These are phyloP conservation scores for Barnettozyma hawaiiensis DNA, from an alignment of 1,139 yeast genomes.

Conservation along the genomic window DNA sequence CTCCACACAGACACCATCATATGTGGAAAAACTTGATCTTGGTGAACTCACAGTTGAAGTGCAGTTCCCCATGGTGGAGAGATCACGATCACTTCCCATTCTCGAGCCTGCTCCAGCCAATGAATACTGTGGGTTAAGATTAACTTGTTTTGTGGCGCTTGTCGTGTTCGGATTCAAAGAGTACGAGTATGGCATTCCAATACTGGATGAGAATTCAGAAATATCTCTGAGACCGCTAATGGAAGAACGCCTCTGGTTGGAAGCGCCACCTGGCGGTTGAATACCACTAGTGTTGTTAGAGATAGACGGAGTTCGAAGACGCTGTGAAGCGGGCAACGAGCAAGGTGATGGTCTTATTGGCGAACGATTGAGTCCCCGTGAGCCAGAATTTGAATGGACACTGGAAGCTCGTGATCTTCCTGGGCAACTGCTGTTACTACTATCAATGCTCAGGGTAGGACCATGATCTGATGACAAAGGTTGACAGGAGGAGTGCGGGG, in stretches of 20 bases:
- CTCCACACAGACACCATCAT: slow-evolving; percentile 11
- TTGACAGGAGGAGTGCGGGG: neutral
- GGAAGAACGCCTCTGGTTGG: slow-evolving; percentile 18
- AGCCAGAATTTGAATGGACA: slow-evolving; percentile 2
- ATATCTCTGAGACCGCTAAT: slow-evolving; percentile 14
- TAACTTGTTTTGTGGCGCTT: neutral
- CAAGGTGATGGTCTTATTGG: slow-evolving; percentile 8
- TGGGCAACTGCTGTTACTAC: neutral
- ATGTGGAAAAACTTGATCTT: slow-evolving; percentile 12
- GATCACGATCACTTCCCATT: neutral
- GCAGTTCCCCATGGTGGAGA: neutral
- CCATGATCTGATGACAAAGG: neutral
- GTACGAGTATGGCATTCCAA: slow-evolving; percentile 21
- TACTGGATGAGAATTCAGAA: slow-evolving; percentile 14
- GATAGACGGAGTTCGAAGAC: slow-evolving; percentile 9
- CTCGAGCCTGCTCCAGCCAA: slow-evolving; percentile 1
- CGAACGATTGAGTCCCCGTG: slow-evolving; percentile 3
- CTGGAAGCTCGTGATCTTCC: slow-evolving; percentile 12
- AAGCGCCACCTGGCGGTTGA: neutral
- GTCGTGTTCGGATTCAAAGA: neutral
- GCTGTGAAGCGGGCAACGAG: slow-evolving; percentile 7
- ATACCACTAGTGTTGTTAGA: neutral
- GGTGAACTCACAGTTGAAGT: slow-evolving; percentile 17
- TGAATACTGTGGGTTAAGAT: slow-evolving; percentile 3
- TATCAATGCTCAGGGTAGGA: neutral